These are phyloP conservation scores for Centaurea solstitialis DNA, from an alignment of 129 eudicot genomes.

Conservation along the genomic window DNA sequence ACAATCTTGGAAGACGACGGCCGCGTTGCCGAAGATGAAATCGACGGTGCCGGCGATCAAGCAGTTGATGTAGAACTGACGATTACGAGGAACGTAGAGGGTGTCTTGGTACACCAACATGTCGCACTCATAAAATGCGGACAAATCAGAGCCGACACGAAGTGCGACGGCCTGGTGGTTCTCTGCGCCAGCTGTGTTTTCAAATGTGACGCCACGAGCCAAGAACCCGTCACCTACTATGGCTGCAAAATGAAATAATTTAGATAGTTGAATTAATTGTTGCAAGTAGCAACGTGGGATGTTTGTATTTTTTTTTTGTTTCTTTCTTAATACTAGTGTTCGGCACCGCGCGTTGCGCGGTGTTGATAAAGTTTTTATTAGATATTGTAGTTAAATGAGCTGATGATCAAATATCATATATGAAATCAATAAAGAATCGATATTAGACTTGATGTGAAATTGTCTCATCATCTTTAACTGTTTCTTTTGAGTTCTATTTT, in stretches of 20 bases:
- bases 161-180: slow-evolving; percentile 99
- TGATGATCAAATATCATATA: too few relatives aligned
- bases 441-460: too few relatives aligned
- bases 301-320: neutral
- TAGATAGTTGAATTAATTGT: too few relatives aligned
- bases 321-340: too few relatives aligned
- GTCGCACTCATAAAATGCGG: slow-evolving; percentile 73
- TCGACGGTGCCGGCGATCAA: slow-evolving; percentile 75
- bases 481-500: too few relatives aligned
- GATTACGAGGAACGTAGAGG: slow-evolving; percentile 83
- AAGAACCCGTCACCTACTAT: slow-evolving; percentile 70
- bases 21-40: slow-evolving; percentile 84
- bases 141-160: slow-evolving; percentile 71
- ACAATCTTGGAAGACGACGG: slow-evolving; percentile 71
- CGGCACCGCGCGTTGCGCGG: too few relatives aligned
- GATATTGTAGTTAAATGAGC: too few relatives aligned
- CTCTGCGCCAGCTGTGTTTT: slow-evolving; percentile 85
- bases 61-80: slow-evolving; percentile 75
- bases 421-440: too few relatives aligned
- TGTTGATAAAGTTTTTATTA: too few relatives aligned
- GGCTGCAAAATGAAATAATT: slow-evolving; percentile 41
- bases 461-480: too few relatives aligned
- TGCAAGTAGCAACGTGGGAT: neutral
- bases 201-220: slow-evolving; percentile 76
- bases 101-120: slow-evolving; percentile 84